phyloP scores from a whole-genome alignment of 2,329 filamentous ascomycete genomes.

The Colletotrichum shisoi region DNA sequence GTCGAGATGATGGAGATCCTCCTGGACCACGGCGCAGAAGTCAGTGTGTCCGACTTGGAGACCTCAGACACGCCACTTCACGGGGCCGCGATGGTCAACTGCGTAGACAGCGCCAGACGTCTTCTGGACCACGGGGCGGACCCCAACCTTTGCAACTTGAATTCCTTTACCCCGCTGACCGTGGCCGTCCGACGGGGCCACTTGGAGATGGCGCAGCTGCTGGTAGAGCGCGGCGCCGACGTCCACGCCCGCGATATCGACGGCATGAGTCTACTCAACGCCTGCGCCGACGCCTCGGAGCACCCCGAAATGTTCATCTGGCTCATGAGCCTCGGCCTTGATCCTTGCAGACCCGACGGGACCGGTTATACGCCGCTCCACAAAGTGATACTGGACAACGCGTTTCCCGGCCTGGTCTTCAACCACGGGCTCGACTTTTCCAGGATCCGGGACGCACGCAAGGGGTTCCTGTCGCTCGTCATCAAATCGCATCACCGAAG shows the following conservation, averaged over 20 bases:
- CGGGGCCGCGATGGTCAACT: not conserved
- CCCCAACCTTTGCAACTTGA: not conserved
- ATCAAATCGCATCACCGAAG: slow-evolving; percentile 18
- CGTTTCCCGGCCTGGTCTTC: not conserved
- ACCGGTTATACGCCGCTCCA: slow-evolving; percentile 27
- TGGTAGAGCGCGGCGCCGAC: slow-evolving; percentile 45
- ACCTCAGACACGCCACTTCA: not conserved
- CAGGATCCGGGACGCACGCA: slow-evolving; percentile 14
- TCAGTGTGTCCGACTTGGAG: not conserved
- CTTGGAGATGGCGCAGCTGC: slow-evolving; percentile 44
- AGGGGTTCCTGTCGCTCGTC: slow-evolving; percentile 18
- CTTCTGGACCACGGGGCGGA: slow-evolving; percentile 10
- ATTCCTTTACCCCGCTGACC: not conserved
- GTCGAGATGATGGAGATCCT: not conserved
- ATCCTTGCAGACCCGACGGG: slow-evolving; percentile 35
- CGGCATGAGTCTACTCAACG: slow-evolving; percentile 27
- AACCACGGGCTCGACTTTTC: slow-evolving; percentile 33
- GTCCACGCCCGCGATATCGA: slow-evolving; percentile 9
- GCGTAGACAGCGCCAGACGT: not conserved
- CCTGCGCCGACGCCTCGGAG: slow-evolving; percentile 21
- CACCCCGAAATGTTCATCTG: slow-evolving; percentile 34
- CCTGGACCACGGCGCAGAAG: slow-evolving; percentile 1
- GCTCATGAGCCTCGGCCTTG: slow-evolving; percentile 30
- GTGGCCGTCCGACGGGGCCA: slow-evolving; percentile 31
- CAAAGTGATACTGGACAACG: not conserved